Conservation (phyloP, 2,329 filamentous ascomycete species). For the Nemania sp. region DNA sequence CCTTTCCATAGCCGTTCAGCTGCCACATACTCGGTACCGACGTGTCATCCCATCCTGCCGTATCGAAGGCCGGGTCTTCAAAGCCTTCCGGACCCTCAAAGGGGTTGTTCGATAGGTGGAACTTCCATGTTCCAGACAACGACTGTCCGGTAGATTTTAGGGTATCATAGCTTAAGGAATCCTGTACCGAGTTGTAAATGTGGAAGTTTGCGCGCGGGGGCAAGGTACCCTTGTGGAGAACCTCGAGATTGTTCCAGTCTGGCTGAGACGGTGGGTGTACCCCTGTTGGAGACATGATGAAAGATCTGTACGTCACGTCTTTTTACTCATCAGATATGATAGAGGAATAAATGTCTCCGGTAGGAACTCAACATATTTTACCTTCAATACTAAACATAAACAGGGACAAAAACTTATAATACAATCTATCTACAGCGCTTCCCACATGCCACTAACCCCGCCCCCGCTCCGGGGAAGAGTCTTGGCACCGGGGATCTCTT, state of each 20-base stretch:
- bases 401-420: background rate
- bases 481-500: slow-evolving; percentile 21
- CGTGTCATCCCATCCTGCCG: slow-evolving; percentile 62
- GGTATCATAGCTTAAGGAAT: slow-evolving; percentile 60
- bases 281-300: slow-evolving; percentile 33
- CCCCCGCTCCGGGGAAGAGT: slow-evolving; percentile 13
- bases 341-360: background rate
- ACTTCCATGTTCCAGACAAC: slow-evolving; percentile 64
- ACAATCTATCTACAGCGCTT: background rate
- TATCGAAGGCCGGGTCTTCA: slow-evolving; percentile 46
- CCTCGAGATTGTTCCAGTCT: slow-evolving; percentile 70
- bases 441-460: slow-evolving; percentile 18
- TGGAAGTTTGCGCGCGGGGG: slow-evolving; percentile 67
- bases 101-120: slow-evolving; percentile 57
- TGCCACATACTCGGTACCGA: slow-evolving; percentile 78
- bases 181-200: slow-evolving; percentile 60
- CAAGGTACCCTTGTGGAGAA: slow-evolving; percentile 69
- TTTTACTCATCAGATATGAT: background rate
- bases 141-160: slow-evolving; percentile 52
- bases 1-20: slow-evolving; percentile 71
- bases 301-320: background rate
- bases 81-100: slow-evolving; percentile 54
- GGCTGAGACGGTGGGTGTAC: slow-evolving; percentile 50
- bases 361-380: background rate
- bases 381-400: background rate